Evolutionary conservation across 148 eudicot species (phyloP), one percentile per base, ranked within the genome.

Genomic region (Silene conica): DNA sequence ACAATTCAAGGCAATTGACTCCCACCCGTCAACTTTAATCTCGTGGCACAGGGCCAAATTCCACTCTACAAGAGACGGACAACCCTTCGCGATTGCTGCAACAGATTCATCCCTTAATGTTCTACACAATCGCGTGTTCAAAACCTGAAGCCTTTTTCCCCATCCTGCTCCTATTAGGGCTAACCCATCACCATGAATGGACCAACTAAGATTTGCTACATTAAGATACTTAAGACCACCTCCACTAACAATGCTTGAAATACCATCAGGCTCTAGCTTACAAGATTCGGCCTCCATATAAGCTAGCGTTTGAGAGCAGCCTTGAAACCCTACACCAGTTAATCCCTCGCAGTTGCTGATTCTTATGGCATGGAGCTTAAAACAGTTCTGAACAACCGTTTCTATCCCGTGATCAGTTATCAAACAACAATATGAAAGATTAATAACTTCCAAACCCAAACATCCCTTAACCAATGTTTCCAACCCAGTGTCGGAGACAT

Each of bases 211-310:
- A 68, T 67, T 80, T 16, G 84, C 67, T 50, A 83, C 21, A 46
- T 78, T 83, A 7, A 85, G 73, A 73, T 85, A 85, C 76, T 78
- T 71, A 31, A 84, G 80, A 64, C 79, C 83, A 56, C 80, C 78
- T 34, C 86, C 86, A 61, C 84, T 73, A 20, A 79, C 83, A 57
- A 84, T 74, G 63, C 77, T 73, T 63, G 66, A 26, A 61, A 84
- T 67, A 57, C 87, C 97, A 72, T 84, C 85, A 1, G 85, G 83
- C 71, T 84, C 78, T 21, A 88, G 84, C 54, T 71, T 82, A 72
- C 97, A 89, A 43, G 86, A 86, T 52, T 85, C 83, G 25, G 90
- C 97, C 75, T 92, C 97, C 62, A 92, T 46, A 77, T 82, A 86
- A 10, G 82, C 68, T 41, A 89, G 74, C 21, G 67, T 78, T 54